phyloP scores from a whole-genome alignment of 257 asterid species.

The Solanum etuberosum region DNA sequence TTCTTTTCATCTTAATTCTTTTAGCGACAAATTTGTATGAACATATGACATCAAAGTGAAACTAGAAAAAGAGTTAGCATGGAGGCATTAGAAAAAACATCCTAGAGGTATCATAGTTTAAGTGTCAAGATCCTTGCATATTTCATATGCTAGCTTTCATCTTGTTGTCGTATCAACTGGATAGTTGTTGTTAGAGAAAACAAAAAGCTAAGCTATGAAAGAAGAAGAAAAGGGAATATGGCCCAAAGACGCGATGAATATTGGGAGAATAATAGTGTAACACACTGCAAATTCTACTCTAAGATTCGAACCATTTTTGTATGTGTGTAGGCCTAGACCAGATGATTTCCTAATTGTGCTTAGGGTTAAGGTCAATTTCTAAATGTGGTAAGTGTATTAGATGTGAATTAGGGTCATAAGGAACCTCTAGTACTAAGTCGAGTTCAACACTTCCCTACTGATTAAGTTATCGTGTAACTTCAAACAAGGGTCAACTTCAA shows the following conservation, averaged over 20 bases:
- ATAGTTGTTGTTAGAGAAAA: background rate
- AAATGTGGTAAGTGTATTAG: background rate
- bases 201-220: too few relatives aligned
- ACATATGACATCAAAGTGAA: too few relatives aligned
- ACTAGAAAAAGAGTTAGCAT: too few relatives aligned
- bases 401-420: background rate
- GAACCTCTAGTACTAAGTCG: background rate
- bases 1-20: too few relatives aligned
- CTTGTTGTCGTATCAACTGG: too few relatives aligned
- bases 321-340: background rate
- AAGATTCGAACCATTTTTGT: too few relatives aligned
- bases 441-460: background rate
- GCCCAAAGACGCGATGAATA: background rate
- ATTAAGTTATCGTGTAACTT: background rate
- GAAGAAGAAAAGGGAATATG: background rate
- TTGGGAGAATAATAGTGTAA: background rate
- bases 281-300: background rate
- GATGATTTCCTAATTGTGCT: background rate
- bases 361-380: background rate
- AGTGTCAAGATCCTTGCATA: too few relatives aligned
- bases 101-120: too few relatives aligned
- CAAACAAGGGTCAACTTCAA: background rate
- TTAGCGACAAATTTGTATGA: too few relatives aligned
- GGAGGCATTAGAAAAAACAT: too few relatives aligned
- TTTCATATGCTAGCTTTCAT: too few relatives aligned